Percentiles rank a stretch among this genome's conserved stretches.
phyloP scores from a whole-genome alignment of 768 basidiomycete species.

The Xerocomus spinulosus region DNA sequence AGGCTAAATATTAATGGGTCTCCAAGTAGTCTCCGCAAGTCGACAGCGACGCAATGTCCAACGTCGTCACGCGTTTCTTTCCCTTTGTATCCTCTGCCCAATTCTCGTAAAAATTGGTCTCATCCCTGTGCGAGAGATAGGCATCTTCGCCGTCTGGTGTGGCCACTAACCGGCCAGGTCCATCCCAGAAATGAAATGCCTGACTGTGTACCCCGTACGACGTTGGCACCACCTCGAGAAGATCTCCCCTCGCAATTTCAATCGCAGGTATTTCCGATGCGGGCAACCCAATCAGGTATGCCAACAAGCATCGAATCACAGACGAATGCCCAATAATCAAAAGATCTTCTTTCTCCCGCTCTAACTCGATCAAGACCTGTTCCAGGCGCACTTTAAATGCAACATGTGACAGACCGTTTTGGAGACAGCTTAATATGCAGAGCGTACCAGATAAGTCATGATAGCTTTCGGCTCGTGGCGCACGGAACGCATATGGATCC shows the following conservation, averaged over 20 bases:
- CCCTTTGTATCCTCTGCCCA: slow-evolving; percentile 74
- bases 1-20: neutral
- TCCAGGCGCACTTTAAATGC: slow-evolving; percentile 78
- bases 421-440: neutral
- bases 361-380: slow-evolving; percentile 87
- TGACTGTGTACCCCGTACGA: slow-evolving; percentile 88
- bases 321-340: slow-evolving; percentile 96
- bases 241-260: slow-evolving; percentile 92
- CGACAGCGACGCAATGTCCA: slow-evolving; percentile 29
- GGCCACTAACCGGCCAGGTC: slow-evolving; percentile 59
- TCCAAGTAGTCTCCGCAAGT: slow-evolving; percentile 7
- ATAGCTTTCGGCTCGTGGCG: slow-evolving; percentile 93
- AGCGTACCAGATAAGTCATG: slow-evolving; percentile 82
- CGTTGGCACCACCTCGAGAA: slow-evolving; percentile 89
- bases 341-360: slow-evolving; percentile 90
- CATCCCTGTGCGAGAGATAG: slow-evolving; percentile 44
- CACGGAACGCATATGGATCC: slow-evolving; percentile 91
- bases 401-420: neutral
- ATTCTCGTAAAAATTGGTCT: slow-evolving; percentile 84
- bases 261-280: slow-evolving; percentile 97
- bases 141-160: slow-evolving; percentile 31
- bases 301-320: slow-evolving; percentile 92
- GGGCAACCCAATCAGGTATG: slow-evolving; percentile 89
- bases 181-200: slow-evolving; percentile 91
- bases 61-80: slow-evolving; percentile 40